Base-by-base conservation (phyloP, 495 filamentous ascomycete genomes). In the Penicillium desertorum region DNA sequence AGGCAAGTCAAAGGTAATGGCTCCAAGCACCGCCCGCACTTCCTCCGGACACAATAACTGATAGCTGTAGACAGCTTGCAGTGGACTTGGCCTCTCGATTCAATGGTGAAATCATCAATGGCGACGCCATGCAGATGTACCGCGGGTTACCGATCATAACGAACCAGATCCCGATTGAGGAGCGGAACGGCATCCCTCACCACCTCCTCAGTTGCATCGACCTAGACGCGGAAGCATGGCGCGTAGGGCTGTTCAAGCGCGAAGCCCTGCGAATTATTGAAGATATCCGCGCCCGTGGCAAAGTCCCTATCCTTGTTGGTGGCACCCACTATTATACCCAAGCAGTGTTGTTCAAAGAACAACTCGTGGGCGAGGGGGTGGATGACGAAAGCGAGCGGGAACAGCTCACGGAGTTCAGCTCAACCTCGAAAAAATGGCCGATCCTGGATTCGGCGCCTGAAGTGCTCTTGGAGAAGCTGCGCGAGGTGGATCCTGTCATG, bases 81-180 rank as follows among this genome's bases (percentile, higher is more conserved):
- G 89, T 99, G 9, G 89, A 96, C 45, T 69, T 99, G 29, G 94
- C 95, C 4, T 78, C 79, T 36, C 81, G 80, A 34, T 92, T 89
- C 73, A 88, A 96, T 71, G 95, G 95, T 61, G 95, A 99, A 74
- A 83, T 99, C 51, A 90, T 99, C 78, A 99, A 99, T 68, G 92
- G 89, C 49, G 95, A 99, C 76, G 94, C 94, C n/a, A 94, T 99
- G 90, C 95, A 98, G 69, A 87, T 99, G 81, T 99, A 99, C 65
- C 78, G 84, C 34, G 95, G 92, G 9, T 78, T 99, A 19, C 92
- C 94, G 1, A 88, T 98, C 60, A 92, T 97, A 54, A 99, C 95
- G 17, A 99, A 99, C 71, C 93, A 98, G 67, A 86, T 96, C 58
- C 79, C 88, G 0, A 44, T 67, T 12, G 80, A 83, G 23, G 92